Evolutionary conservation across 2,329 filamentous ascomycete genomes (phyloP).

Genomic region (Cephalotrichum gorgonifer): DNA sequence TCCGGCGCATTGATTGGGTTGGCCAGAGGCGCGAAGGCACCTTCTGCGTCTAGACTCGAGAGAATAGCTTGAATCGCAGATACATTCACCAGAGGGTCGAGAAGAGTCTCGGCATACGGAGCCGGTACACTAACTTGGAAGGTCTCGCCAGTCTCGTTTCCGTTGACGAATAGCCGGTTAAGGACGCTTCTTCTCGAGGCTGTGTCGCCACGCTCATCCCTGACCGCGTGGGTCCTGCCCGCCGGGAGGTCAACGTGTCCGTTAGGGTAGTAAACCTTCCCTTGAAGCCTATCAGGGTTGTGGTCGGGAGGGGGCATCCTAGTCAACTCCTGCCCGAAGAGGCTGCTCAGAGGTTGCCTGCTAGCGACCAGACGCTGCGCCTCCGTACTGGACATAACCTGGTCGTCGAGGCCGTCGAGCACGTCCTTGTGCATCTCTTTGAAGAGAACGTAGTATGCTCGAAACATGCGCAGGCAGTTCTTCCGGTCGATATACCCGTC

Average conservation of each 20-base stretch:
- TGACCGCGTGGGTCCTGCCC: constrained; percentile 44
- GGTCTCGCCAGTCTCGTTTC: constrained; percentile 4
- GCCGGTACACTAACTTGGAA: neutral
- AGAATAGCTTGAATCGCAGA: constrained; percentile 3
- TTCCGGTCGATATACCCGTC: constrained; percentile 78
- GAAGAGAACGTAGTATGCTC: constrained; percentile 84
- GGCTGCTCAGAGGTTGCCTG: constrained; percentile 63
- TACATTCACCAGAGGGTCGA: constrained; percentile 10
- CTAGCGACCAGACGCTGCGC: constrained; percentile 67
- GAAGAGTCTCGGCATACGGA: constrained; percentile 14
- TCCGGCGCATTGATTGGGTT: neutral
- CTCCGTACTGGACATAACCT: constrained; percentile 64
- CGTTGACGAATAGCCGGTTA: constrained; percentile 33
- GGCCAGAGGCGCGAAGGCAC: neutral
- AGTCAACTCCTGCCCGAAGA: constrained; percentile 60
- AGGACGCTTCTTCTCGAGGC: constrained; percentile 52
- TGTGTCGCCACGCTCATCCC: constrained; percentile 48
- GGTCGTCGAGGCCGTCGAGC: constrained; percentile 66
- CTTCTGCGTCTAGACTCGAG: neutral
- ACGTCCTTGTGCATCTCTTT: constrained; percentile 84
- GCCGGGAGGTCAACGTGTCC: constrained; percentile 57
- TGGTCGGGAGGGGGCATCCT: constrained; percentile 54
- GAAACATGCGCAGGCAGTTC: constrained; percentile 85
- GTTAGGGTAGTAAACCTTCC: constrained; percentile 52
- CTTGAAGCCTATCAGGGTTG: constrained; percentile 47